Evolutionary conservation across 768 basidiomycete genomes (phyloP).

Genomic region (Trametes cingulata): DNA sequence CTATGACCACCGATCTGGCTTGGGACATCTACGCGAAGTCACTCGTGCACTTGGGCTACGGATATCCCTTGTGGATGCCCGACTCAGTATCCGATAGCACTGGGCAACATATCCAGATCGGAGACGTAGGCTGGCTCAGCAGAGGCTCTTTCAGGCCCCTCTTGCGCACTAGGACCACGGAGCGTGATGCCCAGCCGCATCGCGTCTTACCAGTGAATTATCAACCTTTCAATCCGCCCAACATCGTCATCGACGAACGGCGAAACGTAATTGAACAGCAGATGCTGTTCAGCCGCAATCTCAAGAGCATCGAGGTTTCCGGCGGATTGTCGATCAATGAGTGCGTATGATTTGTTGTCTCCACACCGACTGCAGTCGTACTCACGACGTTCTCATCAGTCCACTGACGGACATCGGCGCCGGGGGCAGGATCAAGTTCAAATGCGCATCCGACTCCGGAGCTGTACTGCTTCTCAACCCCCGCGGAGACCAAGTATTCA

Average conservation of each 20-base stretch:
- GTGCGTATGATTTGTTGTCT: too few species aligned
- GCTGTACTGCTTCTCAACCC: constrained; percentile 11
- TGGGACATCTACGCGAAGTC: constrained; percentile 19
- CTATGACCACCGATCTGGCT: background rate
- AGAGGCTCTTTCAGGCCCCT: constrained; percentile 16
- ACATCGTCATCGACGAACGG: background rate
- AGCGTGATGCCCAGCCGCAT: background rate
- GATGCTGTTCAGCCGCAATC: constrained; percentile 1
- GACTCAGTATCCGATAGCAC: background rate
- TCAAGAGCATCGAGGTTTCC: background rate
- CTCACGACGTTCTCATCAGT: background rate
- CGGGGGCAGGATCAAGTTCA: constrained; percentile 8
- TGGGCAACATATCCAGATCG: constrained; percentile 11
- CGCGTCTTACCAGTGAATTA: constrained; percentile 6
- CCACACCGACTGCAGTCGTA: too few species aligned
- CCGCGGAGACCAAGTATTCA: background rate
- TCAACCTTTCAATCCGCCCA: constrained; percentile 2
- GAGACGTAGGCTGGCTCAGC: constrained; percentile 21
- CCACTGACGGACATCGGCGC: background rate
- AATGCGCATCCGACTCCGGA: constrained; percentile 10
- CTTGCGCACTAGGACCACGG: constrained; percentile 3
- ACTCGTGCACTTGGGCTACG: constrained; percentile 12
- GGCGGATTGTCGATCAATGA: too few species aligned
- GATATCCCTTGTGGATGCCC: constrained; percentile 21
- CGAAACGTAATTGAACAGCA: background rate